Conservation (phyloP, 2,329 filamentous ascomycete genomes). For the Seiridium unicorne region DNA sequence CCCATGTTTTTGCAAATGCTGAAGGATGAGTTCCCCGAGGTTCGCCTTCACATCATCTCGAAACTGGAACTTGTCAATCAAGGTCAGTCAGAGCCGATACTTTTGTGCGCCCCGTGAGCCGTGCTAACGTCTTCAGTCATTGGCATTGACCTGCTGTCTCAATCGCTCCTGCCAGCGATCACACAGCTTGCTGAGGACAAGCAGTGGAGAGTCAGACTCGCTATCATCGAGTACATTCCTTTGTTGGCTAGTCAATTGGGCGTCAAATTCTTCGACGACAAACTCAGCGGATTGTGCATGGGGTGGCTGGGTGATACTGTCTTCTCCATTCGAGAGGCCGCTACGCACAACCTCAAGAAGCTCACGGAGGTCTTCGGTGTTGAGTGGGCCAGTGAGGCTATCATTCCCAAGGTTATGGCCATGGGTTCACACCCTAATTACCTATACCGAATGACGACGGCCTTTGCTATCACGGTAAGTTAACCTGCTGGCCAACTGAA, state of each 20-base stretch:
- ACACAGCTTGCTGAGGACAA: slow-evolving; percentile 98
- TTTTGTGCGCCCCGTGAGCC: neutral
- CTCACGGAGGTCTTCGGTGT: slow-evolving; percentile 98
- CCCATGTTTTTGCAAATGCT: slow-evolving; percentile 99
- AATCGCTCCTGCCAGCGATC: slow-evolving; percentile 94
- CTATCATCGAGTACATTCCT: slow-evolving; percentile 99
- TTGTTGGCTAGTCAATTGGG: slow-evolving; percentile 93
- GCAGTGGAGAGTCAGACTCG: slow-evolving; percentile 96
- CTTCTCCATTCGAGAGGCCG: slow-evolving; percentile 96
- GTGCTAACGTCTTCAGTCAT: slow-evolving; percentile 63
- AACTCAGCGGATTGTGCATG: slow-evolving; percentile 94
- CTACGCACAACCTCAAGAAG: slow-evolving; percentile 97
- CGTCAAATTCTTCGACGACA: slow-evolving; percentile 97
- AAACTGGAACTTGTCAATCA: slow-evolving; percentile 98
- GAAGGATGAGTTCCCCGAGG: slow-evolving; percentile 98
- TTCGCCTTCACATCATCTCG: slow-evolving; percentile 98
- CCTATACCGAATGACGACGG: slow-evolving; percentile 99
- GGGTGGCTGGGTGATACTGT: slow-evolving; percentile 97
- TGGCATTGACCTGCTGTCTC: slow-evolving; percentile 93
- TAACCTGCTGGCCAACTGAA: neutral
- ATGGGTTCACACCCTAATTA: slow-evolving; percentile 99
- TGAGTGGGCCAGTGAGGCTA: slow-evolving; percentile 94
- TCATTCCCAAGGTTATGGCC: slow-evolving; percentile 97
- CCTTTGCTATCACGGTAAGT: slow-evolving; percentile 95
- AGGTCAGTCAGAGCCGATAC: slow-evolving; percentile 48